Evolutionary conservation across 1,284 basidiomycete genomes (phyloP), one percentile per base, ranked within the genome.

Genomic region (Ceratobasidium sp.): DNA sequence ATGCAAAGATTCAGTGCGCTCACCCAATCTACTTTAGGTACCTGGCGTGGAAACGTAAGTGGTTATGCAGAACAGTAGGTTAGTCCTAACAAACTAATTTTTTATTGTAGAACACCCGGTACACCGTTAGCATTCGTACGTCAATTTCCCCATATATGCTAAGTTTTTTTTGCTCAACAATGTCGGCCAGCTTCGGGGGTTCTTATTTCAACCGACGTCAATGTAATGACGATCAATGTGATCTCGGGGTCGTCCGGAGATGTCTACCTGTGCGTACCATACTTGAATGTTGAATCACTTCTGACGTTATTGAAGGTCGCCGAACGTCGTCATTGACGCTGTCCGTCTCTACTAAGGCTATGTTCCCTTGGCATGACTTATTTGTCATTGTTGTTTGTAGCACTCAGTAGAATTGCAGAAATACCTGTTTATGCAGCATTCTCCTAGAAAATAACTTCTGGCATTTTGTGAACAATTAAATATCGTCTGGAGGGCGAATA

Each of bases 21-120:
- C 2, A 53, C 42, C 33, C 20, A 18, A 23, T 20, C 56, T 76
- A 20, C 39, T 53, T 9, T 49, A 76, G 56, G 77, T 39, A 78
- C 79, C 20, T 77, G 73, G 53, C 76, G 70, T 39, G 79, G 77
- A 42, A 73, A 75, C 55, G 72, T 76, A 44, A 64, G 72, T 66
- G 13, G 5, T 53, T 18, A 33, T 44, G 33, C 33, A 12, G 20
- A 20, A n/a, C 9, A 33, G 15, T 12, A 44, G 44, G 28, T 9
- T 20, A 15, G 49, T 23, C 26, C 33, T n/a, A 10, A 33, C 63
- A 53, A 66, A 46, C 49, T 76, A 46, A 64, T 20, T 23, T n/a
- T 20, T 20, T 53, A 40, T 33, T 20, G 20, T 55, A 76, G 72
- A 76, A 76, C 61, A 76, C 72, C 15, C 72, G 42, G 28, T 76